Evolutionary conservation across 2,329 filamentous ascomycete species (phyloP), one percentile per base, ranked within the genome.

Genomic region (Coleophoma cylindrospora): DNA sequence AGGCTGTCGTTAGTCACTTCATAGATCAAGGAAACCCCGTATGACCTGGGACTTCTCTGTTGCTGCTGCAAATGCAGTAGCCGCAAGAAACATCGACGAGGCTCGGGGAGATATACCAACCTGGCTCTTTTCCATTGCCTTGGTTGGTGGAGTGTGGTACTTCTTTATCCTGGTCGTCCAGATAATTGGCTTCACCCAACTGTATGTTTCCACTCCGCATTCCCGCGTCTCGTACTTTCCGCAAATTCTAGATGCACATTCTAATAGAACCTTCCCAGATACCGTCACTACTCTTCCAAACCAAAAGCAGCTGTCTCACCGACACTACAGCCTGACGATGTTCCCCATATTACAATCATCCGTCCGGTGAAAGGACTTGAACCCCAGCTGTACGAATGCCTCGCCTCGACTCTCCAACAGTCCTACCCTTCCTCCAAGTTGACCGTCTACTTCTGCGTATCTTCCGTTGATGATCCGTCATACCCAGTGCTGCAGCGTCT

Each of bases 301-400:
- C 76, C 76, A 2, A 62, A 65, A n/a, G 67, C 72, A 6, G 71
- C 80, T 5, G 64, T 77, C 14, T 81, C 81, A 3, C 70, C 80
- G 2, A 67, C 66, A 0, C 68, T 84, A 1, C 68, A 70, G 4
- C 62, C 70, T 38, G 66, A 77, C 57, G 70, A 83, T 37, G 74
- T 90, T 3, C 92, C 91, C 14, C 84, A 89, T 70, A 79, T 99
- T 61, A 97, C 94, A 33, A 79, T 96, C 53, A 91, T 99, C 58
- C 87, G 94, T 2, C 95, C 94, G 0, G 86, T 96, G 57, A 97
- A 96, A 70, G 94, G 91, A 53, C 77, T 95, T 50, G 94, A 97
- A 66, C 88, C 91, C 4, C 81, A 84, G 56, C 82, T 97, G 21
- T 96, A 95, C 75, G 89, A 96, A 63, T 97, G 94, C 64, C 84